Conservation (phyloP, 75 land plant genomes). For the Selaginella moellendorffii region DNA sequence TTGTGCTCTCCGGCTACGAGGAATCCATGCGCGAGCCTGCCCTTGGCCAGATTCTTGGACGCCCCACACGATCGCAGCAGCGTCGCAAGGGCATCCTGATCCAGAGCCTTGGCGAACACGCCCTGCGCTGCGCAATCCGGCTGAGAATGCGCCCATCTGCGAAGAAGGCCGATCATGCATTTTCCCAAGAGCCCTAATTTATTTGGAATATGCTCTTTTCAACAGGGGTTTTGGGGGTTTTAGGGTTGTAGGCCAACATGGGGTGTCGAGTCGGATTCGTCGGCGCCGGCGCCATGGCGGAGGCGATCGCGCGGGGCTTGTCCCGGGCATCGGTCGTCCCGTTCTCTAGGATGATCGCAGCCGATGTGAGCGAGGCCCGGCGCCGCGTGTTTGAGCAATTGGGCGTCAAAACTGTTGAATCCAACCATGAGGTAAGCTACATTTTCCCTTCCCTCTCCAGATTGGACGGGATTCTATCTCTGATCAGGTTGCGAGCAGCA, state of each 20-base stretch:
- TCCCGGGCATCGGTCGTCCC: constrained; percentile 46
- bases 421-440: constrained; percentile 27
- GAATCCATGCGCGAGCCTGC: too few species aligned
- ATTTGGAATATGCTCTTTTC: too few species aligned
- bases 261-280: constrained; percentile 44
- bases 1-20: too few species aligned
- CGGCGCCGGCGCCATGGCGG: constrained; percentile 93
- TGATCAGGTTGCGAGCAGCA: constrained; percentile 56
- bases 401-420: constrained; percentile 34
- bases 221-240: background rate
- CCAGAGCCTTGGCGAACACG: too few species aligned
- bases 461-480: too few species aligned
- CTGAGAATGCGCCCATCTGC: too few species aligned
- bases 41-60: too few species aligned
- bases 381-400: constrained; percentile 35
- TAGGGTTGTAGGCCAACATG: background rate
- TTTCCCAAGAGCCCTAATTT: too few species aligned
- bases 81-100: too few species aligned
- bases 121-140: too few species aligned
- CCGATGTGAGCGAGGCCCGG: constrained; percentile 37
- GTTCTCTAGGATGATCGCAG: constrained; percentile 42
- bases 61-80: too few species aligned
- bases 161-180: too few species aligned
- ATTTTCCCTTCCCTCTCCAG: background rate
- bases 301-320: constrained; percentile 77